Percentiles rank a stretch among this genome's conserved stretches.
phyloP scores from a whole-genome alignment of 2,329 filamentous ascomycete species.

The Cercospora sojina region DNA sequence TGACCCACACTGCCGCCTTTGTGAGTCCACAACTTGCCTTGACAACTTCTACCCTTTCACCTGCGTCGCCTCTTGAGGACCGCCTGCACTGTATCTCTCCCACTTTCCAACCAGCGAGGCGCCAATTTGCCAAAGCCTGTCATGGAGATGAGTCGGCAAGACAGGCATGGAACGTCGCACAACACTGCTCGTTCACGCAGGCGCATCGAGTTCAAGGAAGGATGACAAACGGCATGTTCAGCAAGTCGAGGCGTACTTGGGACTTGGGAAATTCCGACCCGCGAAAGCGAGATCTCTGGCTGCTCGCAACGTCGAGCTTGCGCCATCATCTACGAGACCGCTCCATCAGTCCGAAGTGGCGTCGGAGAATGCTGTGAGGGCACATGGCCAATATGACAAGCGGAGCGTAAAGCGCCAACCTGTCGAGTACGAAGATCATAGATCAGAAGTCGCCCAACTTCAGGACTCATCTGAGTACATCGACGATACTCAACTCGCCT shows the following conservation, averaged over 20 bases:
- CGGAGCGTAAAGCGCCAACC: not conserved
- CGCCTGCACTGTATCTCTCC: not conserved
- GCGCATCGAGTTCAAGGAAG: conserved; percentile 43
- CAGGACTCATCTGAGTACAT: conserved; percentile 31
- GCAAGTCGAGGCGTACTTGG: conserved; percentile 43
- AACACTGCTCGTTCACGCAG: conserved; percentile 47
- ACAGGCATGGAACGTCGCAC: conserved; percentile 18
- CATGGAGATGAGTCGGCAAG: conserved; percentile 8
- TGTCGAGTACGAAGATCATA: not conserved
- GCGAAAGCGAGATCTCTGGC: not conserved
- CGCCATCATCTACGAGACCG: conserved; percentile 30
- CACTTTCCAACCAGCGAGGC: not conserved
- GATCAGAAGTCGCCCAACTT: not conserved
- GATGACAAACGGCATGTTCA: conserved; percentile 45
- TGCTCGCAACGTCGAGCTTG: not conserved
- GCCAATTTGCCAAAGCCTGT: not conserved
- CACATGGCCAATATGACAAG: not conserved
- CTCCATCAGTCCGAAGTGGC: not conserved
- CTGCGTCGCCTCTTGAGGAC: not conserved
- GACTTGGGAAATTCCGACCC: not conserved
- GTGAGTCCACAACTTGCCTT: not conserved
- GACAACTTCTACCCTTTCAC: not conserved
- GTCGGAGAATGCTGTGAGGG: not conserved
- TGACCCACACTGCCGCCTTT: not conserved
- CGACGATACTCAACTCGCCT: conserved; percentile 47